These are phyloP conservation scores for Chaetomium sp. DNA, from an alignment of 2,329 filamentous ascomycete genomes.

Conservation along the genomic window DNA sequence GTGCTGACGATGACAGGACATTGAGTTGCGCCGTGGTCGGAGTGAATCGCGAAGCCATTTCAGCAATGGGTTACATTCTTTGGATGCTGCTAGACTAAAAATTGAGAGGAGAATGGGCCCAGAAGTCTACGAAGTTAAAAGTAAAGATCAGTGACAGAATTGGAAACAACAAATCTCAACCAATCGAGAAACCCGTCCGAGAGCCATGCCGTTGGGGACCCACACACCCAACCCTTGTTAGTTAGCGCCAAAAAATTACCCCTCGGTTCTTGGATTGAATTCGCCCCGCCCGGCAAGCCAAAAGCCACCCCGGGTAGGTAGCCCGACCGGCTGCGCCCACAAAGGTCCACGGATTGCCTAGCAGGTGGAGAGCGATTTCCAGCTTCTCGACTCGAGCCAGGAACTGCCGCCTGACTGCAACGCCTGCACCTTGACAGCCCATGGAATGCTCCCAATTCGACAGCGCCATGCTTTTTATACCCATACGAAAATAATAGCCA, in stretches of 20 bases:
- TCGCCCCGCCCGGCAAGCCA: slow-evolving; percentile 20
- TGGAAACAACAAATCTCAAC: not conserved
- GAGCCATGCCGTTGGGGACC: slow-evolving; percentile 5
- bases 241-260: slow-evolving; percentile 16
- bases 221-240: not conserved
- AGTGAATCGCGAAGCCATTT: not conserved
- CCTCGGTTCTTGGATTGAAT: slow-evolving; percentile 22
- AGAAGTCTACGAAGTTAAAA: not conserved
- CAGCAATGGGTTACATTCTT: not conserved
- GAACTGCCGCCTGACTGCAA: slow-evolving; percentile 18
- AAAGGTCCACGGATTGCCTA: not conserved
- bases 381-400: slow-evolving; percentile 28
- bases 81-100: not conserved
- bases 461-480: slow-evolving; percentile 15
- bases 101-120: not conserved
- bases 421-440: slow-evolving; percentile 14
- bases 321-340: slow-evolving; percentile 18
- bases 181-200: not conserved
- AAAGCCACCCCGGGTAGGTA: slow-evolving; percentile 19
- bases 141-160: not conserved
- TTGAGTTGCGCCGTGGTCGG: not conserved
- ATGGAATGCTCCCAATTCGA: slow-evolving; percentile 27
- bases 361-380: slow-evolving; percentile 29
- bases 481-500: slow-evolving; percentile 8
- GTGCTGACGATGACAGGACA: not conserved